Evolutionary conservation across 2,329 filamentous ascomycete genomes (phyloP), one percentile per base, ranked within the genome.

Genomic region (Thermothelomyces thermophilus): DNA sequence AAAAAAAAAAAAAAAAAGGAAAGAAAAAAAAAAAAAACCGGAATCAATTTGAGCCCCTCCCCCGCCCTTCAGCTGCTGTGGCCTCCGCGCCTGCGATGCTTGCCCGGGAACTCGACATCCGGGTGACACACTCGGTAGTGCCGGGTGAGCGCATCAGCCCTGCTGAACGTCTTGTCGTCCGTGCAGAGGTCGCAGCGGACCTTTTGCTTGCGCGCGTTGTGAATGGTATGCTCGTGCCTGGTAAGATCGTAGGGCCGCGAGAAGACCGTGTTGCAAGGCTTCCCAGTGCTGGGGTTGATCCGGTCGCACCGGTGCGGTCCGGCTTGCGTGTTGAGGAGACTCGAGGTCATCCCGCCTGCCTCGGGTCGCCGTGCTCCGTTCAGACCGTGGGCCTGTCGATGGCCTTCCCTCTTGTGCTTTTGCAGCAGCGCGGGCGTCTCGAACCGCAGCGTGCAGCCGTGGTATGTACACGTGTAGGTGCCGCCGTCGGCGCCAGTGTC

Each of bases 191-290:
- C 83, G 68, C 93, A 98, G 39, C 89, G 84, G 7, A 96, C 90
- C 73, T 97, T 97, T 67, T 90, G 84, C 75, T 96, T 96, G 61
- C 87, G 83, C 1, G 83, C 84, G 61, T 96, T 96, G 76, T 97
- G 93, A 57, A 97, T 97, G 0, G 93, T 97, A 58, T 96, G 91
- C 67, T 98, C 93, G 64, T 98, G 93, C 19, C 93, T 79, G 0
- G 93, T 98, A 46, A 98, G 76, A 68, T 98, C 93, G 73, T 98
- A 98, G 1, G 93, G 93, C 17, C 93, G 77, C 1, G 91, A 96
- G 69, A 98, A 97, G 47, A 95, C 76, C 0, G 90, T 94, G 65
- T 88, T 91, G 77, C 93, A 97, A 0, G 90, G 86, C 71, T 96
- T 96, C 56, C 89, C 88, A 0, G 93, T 97, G 56, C 87, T 91